phyloP scores from a whole-genome alignment of 176 grass and related monocot species.

The Carex littledalei region DNA sequence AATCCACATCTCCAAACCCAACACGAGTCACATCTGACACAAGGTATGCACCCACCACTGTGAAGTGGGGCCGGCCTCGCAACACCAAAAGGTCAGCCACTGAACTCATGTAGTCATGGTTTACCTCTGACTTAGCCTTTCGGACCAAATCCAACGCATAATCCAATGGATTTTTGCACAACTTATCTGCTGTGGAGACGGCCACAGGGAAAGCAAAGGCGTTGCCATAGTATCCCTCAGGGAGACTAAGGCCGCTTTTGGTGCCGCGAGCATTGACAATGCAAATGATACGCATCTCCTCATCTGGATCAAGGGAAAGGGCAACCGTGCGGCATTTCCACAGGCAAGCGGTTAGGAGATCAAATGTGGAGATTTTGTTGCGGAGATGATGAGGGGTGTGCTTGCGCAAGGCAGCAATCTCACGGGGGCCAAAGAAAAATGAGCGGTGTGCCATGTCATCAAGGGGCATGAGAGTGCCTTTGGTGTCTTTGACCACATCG shows the following conservation, averaged over 20 bases:
- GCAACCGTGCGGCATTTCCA: conserved; percentile 75
- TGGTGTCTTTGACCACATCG: conserved; percentile 66
- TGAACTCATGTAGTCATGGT: conserved; percentile 58
- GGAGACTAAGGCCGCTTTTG: conserved; percentile 32
- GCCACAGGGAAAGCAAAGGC: conserved; percentile 69
- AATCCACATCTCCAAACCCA: conserved; percentile 69
- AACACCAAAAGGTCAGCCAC: conserved; percentile 61
- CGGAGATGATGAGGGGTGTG: conserved; percentile 33
- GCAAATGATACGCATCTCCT: conserved; percentile 79
- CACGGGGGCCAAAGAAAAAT: conserved; percentile 54
- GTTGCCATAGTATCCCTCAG: conserved; percentile 71
- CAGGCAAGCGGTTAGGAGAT: conserved; percentile 61
- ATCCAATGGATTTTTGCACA: conserved; percentile 37
- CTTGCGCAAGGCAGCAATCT: conserved; percentile 38
- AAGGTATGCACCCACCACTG: conserved; percentile 60
- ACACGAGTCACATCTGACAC: conserved; percentile 57
- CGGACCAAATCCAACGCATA: conserved; percentile 57
- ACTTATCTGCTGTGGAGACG: conserved; percentile 32
- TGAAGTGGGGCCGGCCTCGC: conserved; percentile 52
- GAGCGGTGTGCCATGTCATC: conserved; percentile 70
- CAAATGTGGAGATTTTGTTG: conserved; percentile 56
- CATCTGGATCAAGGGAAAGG: conserved; percentile 43
- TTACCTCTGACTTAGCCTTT: conserved; percentile 52
- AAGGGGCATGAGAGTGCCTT: conserved; percentile 57
- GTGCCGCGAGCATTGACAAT: conserved; percentile 53